phyloP scores from a whole-genome alignment of 257 asterid genomes.

The Osmanthus fragrans region DNA sequence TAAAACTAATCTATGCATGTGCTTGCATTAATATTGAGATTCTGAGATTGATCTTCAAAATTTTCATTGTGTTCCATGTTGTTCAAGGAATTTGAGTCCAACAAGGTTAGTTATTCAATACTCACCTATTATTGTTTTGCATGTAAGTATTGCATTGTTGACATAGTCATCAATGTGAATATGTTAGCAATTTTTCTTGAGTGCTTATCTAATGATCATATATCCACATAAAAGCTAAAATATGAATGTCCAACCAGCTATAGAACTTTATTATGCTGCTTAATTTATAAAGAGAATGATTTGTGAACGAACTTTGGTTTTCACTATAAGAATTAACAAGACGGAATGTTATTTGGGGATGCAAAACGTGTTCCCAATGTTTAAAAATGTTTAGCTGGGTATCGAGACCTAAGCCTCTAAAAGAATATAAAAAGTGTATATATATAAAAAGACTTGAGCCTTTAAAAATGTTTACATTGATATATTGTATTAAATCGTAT shows the following conservation, averaged over 20 bases:
- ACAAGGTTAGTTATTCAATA: conserved; percentile 51
- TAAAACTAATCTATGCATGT: conserved; percentile 2
- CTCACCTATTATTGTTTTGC: too few relatives aligned
- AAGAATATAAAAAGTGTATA: not conserved
- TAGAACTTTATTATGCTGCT: not conserved
- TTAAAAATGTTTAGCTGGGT: not conserved
- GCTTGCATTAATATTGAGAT: not conserved
- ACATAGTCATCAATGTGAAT: too few relatives aligned
- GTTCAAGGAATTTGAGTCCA: conserved; percentile 32
- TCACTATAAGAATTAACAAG: too few relatives aligned
- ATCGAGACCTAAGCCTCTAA: not conserved
- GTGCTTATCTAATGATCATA: not conserved
- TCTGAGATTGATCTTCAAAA: conserved; percentile 3
- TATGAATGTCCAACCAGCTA: too few relatives aligned
- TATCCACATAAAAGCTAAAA: not conserved
- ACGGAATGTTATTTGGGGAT: too few relatives aligned
- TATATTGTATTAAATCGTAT: too few relatives aligned
- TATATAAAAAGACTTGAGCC: too few relatives aligned
- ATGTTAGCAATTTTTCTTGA: too few relatives aligned
- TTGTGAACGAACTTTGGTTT: too few relatives aligned
- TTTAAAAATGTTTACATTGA: too few relatives aligned
- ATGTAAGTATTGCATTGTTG: too few relatives aligned
- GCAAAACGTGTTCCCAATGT: not conserved
- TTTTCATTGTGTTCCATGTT: conserved; percentile 44
- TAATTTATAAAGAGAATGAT: too few relatives aligned